A percentile compares a stretch with the other conserved stretches of the same genome.
Evolutionary conservation across 768 basidiomycete species (phyloP).

Genomic region (Tylopilus vinaceipallidus): DNA sequence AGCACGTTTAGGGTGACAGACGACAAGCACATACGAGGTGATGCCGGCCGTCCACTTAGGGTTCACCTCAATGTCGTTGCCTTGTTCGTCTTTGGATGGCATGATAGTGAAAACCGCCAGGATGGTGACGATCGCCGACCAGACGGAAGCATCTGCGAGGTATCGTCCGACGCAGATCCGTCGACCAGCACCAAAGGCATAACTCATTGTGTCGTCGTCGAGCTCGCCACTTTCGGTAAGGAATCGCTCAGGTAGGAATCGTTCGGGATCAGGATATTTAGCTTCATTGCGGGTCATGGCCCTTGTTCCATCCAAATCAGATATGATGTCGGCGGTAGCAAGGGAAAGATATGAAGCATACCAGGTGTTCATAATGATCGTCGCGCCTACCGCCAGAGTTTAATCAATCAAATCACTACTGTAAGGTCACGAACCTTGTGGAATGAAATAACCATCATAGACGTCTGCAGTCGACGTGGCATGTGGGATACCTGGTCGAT

Average conservation of each 20-base stretch:
- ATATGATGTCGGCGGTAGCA: not conserved
- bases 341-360: not conserved
- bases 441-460: slow-evolving; percentile 53
- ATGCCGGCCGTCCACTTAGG: slow-evolving; percentile 25
- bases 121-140: slow-evolving; percentile 33
- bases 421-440: slow-evolving; percentile 39
- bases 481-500: slow-evolving; percentile 32
- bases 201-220: slow-evolving; percentile 30
- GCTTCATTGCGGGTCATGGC: slow-evolving; percentile 34
- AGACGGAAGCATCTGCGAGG: slow-evolving; percentile 41
- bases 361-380: slow-evolving; percentile 31
- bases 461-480: slow-evolving; percentile 37
- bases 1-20: not conserved
- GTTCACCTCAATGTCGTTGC: slow-evolving; percentile 20
- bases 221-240: slow-evolving; percentile 20
- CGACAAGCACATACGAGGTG: slow-evolving; percentile 23
- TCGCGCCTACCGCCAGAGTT: slow-evolving; percentile 19
- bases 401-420: not conserved
- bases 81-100: slow-evolving; percentile 27
- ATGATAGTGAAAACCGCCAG: slow-evolving; percentile 36
- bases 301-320: slow-evolving; percentile 14
- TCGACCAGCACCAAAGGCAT: slow-evolving; percentile 38
- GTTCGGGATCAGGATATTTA: slow-evolving; percentile 33
- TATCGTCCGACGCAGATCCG: slow-evolving; percentile 40
- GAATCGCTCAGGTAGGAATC: slow-evolving; percentile 38